Evolutionary conservation across 2,329 filamentous ascomycete genomes (phyloP).

Genomic region (Hypoxylon sp.): DNA sequence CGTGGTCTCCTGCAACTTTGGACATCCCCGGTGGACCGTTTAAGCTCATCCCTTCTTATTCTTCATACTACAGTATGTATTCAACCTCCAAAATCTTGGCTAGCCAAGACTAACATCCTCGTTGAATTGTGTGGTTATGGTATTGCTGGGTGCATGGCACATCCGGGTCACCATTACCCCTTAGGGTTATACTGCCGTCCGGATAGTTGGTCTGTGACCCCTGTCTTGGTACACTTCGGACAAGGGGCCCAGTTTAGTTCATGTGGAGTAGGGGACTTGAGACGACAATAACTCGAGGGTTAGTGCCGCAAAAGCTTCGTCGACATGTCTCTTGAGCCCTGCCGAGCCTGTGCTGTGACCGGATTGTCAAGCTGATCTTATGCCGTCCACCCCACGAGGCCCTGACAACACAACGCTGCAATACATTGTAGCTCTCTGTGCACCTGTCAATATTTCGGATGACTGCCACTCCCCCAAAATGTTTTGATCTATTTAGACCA

Average conservation of each 20-base stretch:
- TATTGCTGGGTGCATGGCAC: constrained; percentile 46
- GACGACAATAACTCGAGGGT: constrained; percentile 59
- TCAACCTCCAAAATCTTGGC: constrained; percentile 44
- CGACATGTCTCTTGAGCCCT: constrained; percentile 49
- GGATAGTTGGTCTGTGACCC: constrained; percentile 52
- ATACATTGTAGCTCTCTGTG: constrained; percentile 47
- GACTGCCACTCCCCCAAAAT: constrained; percentile 49
- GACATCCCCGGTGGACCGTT: constrained; percentile 47
- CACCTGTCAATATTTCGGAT: constrained; percentile 52
- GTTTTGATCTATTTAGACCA: constrained; percentile 50
- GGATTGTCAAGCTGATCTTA: constrained; percentile 63
- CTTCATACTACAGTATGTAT: constrained; percentile 23
- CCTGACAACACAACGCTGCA: constrained; percentile 43
- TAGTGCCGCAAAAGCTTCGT: constrained; percentile 55
- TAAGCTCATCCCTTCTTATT: constrained; percentile 47
- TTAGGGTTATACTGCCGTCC: constrained; percentile 51
- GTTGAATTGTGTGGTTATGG: constrained; percentile 36
- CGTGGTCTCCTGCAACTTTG: constrained; percentile 42
- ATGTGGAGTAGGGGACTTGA: constrained; percentile 57
- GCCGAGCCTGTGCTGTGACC: constrained; percentile 60
- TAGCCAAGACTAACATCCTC: constrained; percentile 40
- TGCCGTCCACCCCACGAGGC: constrained; percentile 57
- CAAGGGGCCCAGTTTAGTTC: constrained; percentile 52
- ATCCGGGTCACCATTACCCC: constrained; percentile 51
- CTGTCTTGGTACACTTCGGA: constrained; percentile 52